Base-by-base conservation (phyloP, 2,329 filamentous ascomycete genomes). In the Xylariaceae sp. region DNA sequence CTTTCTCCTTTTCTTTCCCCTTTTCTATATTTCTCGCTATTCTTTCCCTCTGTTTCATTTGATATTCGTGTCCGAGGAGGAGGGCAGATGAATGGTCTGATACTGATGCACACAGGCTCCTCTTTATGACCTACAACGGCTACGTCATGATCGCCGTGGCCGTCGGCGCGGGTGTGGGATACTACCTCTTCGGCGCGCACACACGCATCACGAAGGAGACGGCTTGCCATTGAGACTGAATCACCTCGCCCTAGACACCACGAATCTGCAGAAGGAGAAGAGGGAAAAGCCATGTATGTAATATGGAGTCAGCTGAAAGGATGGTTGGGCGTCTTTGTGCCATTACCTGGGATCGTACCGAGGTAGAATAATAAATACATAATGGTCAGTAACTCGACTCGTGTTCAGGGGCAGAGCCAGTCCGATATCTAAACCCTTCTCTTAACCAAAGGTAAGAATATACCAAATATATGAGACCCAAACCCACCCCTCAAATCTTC, bases 101-200 rank as follows among this genome's bases (percentile, higher is more conserved):
- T 17, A 17, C 17, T 17, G 17, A 17, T 17, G 17, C 17, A 17
- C 17, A 2, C 2, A 17, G 93, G 94, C 81, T 99, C 62, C 77
- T 99, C 18, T 99, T 99, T 76, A 99, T 99, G 94, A 99, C 94
- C n/a, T 99, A 99, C 77, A 99, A 99, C 70, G 94, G 94, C 58
- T 96, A 90, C 87, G 87, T 99, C 67, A 99, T 99, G 94, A 76
- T 96, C 66, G 84, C 93, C 2, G 92, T 97, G 13, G 89, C 89
- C 0, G 78, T 95, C 8, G 94, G 94, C 13, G 92, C 93, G 0
- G 96, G 95, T 66, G 74, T 96, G 50, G 94, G 94, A 49, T 97
- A 96, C 72, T 72, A 96, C 61, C 68, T 88, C 50, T 99, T 97
- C 76, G 88, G 90, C 13, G 82, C 85, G 58, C 79, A 80, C 56